Evolutionary conservation across 2,329 filamentous ascomycete species (phyloP), one percentile per base, ranked within the genome.

Genomic region (Macrophomina pseudophaseolina): DNA sequence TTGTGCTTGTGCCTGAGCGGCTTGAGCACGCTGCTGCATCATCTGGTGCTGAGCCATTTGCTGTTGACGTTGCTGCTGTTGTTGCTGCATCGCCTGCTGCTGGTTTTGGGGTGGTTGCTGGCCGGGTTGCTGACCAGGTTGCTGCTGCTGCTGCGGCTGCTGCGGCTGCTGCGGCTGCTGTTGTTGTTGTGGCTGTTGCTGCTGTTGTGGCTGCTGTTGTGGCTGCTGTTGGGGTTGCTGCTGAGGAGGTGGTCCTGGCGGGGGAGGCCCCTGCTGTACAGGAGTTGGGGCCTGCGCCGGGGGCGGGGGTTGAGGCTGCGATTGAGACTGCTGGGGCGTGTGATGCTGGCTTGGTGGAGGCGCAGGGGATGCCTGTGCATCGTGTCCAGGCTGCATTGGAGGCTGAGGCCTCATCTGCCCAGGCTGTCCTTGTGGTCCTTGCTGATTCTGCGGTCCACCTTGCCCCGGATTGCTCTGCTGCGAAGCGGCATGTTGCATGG

Each of bases 381-480:
- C 78, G 40, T 78, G 77, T 68, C 74, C 78, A 66, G 49, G 63
- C 64, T 69, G 69, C 53, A 80, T 78, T 9, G 76, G 74, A 5
- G 76, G 79, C 38, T 73, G 76, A 54, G 78, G 78, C 42, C 78
- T 76, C 65, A 79, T 72, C 16, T 78, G 77, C 8, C 74, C 76
- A 71, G 77, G 77, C 64, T 74, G 75, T 33, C 75, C 72, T 16
- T 56, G 67, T n/a, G 67, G 66, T n/a, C 35, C 74, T 38, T 74
- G 75, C 8, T 75, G 76, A 16, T 74, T 77, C 65, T 77, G 79
- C 6, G 78, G 76, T 2, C 77, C 78, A 11, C 77, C 72, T 68
- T 82, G 81, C 38, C 82, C 80, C 62, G 80, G 80, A 66, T 84
- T 83, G 68, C 82, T 84, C 63, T 80, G 78, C 71, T 84, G 82